These are phyloP conservation scores for Botryosphaeria dothidea DNA, from an alignment of 2,329 filamentous ascomycete genomes.

Conservation along the genomic window DNA sequence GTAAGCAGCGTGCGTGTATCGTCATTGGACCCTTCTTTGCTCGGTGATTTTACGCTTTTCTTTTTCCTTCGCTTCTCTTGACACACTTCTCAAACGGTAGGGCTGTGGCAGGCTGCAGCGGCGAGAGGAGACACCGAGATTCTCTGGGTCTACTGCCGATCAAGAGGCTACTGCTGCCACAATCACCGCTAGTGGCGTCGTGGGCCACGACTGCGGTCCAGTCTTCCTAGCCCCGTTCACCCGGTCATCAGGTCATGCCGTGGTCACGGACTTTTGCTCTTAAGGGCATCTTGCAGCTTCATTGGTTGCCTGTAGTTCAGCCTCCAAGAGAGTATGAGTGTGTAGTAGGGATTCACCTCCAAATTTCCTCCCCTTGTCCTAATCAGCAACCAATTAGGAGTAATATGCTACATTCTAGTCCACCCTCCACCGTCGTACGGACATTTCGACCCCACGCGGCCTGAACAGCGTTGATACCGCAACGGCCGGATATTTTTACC, in stretches of 20 bases:
- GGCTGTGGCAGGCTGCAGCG: background rate
- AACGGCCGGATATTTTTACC: background rate
- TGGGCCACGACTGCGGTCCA: background rate
- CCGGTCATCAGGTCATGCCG: conserved; percentile 5
- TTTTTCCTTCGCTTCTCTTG: background rate
- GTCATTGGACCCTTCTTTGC: background rate
- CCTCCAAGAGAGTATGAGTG: background rate
- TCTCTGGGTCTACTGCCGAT: background rate
- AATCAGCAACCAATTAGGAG: background rate
- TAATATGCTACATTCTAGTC: background rate
- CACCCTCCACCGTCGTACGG: background rate
- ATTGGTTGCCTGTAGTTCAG: background rate
- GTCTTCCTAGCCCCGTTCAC: background rate
- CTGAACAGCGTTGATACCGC: background rate
- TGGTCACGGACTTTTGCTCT: background rate
- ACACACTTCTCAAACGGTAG: background rate
- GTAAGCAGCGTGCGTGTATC: background rate
- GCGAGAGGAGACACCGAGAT: background rate
- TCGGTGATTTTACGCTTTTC: background rate
- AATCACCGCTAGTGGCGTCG: background rate
- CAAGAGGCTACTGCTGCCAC: background rate
- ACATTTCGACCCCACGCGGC: conserved; percentile 6
- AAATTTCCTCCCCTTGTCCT: background rate
- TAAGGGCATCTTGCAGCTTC: background rate
- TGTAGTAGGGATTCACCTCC: background rate